Base-by-base conservation (phyloP, 139 green algal genomes). In the Protoeuglena noctilucae region DNA sequence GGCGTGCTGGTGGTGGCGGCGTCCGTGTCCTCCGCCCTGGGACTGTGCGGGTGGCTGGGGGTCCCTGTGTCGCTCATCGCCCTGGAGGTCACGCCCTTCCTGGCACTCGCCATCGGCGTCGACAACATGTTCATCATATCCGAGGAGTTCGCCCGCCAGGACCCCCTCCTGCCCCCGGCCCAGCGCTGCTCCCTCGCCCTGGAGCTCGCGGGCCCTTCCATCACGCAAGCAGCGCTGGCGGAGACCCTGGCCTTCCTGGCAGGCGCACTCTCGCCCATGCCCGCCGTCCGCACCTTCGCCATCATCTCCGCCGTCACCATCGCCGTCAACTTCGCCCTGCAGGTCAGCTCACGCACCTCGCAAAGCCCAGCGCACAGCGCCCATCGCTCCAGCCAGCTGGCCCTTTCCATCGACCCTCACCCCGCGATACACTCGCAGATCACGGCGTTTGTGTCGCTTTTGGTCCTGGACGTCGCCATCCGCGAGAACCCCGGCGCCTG, bases 91-190 rank as follows among this genome's bases (percentile, higher is more conserved):
- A 89, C 95, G 30, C 86, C 86, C 24, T 95, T 95, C 67, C 71
- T 95, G 40, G 80, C 79, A 53, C 70, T 94, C 57, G 86, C 86
- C 9, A 77, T 94, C 19, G 86, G 86, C 0, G 86, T 94, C 31
- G 86, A 95, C 74, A 95, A 94, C 73, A 93, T 95, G 82, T 93
- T 93, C 62, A 83, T 95, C 23, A 66, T 95, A 28, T 80, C 79
- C 9, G 64, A 90, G 27, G 72, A 81, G 1, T 60, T 93, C 54
- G 58, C 76, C 27, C 71, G 84, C 67, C 68, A 79, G 64, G 57
- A 57, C 48, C 53, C 50, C 3, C 21, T 29, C 4, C 31, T 78
- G 17, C 78, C 82, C 0, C 51, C 87, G 4, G 47, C 64, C 1
- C 63, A 81, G 40, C 65, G 85, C 22, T 52, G 82, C 21, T 82